Conservation (phyloP, 2,329 filamentous ascomycete species). For the Paracorniculantispora psalliotae region DNA sequence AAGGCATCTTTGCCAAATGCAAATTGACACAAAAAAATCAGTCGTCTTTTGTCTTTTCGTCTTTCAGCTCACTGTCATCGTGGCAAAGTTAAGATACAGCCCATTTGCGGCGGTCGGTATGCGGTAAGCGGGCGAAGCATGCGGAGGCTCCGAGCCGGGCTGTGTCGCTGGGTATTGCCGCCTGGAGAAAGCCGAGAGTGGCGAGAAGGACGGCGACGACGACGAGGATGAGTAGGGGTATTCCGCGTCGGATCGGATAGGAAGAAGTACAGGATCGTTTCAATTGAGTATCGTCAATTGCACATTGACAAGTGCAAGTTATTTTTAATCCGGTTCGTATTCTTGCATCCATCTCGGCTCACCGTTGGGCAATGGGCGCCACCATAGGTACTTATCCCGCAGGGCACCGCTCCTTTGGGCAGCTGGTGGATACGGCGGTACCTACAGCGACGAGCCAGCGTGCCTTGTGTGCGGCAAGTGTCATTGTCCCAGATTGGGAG, state of each 20-base stretch:
- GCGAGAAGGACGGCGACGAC: neutral
- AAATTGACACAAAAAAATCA: too few species aligned
- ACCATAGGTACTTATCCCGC: too few species aligned
- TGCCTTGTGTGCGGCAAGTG: too few species aligned
- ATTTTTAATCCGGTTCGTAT: neutral
- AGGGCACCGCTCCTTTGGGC: neutral
- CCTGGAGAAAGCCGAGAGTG: neutral
- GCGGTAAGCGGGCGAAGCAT: neutral
- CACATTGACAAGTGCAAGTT: too few species aligned
- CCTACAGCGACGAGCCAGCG: constrained; percentile 5
- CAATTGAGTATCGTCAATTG: neutral
- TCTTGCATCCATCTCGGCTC: neutral
- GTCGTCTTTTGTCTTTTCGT: too few species aligned
- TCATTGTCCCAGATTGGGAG: too few species aligned
- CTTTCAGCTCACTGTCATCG: neutral
- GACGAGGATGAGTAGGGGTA: too few species aligned
- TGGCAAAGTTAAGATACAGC: neutral
- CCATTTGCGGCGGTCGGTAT: neutral
- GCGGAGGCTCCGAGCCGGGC: neutral
- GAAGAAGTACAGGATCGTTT: too few species aligned
- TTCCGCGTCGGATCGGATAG: too few species aligned
- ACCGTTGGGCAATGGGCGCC: neutral
- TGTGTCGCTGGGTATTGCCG: neutral
- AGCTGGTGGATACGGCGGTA: neutral
- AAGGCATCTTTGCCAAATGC: too few species aligned